Evolutionary conservation across 225 moss, liverwort and hornwort species (phyloP).

Genomic region (Neckera pumila): DNA sequence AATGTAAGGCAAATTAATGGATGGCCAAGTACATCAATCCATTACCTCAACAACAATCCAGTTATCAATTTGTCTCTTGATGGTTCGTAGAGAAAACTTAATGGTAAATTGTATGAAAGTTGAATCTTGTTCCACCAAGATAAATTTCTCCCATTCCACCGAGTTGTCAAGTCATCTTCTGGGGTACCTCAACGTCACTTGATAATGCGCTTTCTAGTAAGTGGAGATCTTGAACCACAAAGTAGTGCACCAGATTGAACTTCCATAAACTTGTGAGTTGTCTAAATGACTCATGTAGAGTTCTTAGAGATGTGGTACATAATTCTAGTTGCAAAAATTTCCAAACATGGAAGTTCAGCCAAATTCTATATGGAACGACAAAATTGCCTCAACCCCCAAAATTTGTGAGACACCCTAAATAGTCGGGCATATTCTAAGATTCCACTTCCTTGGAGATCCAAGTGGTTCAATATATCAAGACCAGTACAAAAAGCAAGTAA

Average conservation of each 20-base stretch:
- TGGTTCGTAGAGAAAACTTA: neutral
- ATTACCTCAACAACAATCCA: neutral
- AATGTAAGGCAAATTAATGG: neutral
- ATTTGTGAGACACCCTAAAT: too few species aligned
- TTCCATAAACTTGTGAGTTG: accelerated
- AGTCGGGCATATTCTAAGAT: accelerated
- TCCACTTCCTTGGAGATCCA: neutral
- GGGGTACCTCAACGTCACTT: neutral
- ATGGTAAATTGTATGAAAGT: neutral
- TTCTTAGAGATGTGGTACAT: accelerated
- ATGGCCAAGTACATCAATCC: neutral
- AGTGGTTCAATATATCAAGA: too few species aligned
- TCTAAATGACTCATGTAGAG: accelerated
- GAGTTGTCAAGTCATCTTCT: too few species aligned
- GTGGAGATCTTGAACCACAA: accelerated
- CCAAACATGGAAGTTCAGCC: accelerated
- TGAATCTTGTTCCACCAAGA: too few species aligned
- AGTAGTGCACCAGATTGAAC: neutral
- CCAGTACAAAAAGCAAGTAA: too few species aligned
- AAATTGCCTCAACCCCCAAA: accelerated
- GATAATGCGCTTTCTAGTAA: neutral
- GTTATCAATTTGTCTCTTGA: accelerated
- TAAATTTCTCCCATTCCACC: too few species aligned
- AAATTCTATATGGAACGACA: too few species aligned
- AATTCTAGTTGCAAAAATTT: too few species aligned